A percentile compares a stretch with the other conserved stretches of the same genome.
phyloP scores from a whole-genome alignment of 441 rosid species.

The Daphne laureola region DNA sequence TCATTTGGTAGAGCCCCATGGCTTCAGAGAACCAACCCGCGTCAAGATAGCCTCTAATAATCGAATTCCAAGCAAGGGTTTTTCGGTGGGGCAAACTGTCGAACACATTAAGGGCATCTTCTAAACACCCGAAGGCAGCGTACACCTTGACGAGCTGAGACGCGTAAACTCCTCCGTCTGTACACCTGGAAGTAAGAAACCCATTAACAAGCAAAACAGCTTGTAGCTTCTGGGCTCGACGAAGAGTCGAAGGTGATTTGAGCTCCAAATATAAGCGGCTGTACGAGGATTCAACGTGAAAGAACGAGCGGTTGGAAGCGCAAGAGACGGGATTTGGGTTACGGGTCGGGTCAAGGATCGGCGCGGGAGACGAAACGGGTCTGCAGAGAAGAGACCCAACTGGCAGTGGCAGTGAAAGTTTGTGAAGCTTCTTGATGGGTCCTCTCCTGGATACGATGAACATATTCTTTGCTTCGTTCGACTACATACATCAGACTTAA shows the following conservation, averaged over 20 bases:
- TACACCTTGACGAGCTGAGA: slow-evolving; percentile 29
- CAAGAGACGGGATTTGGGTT: slow-evolving; percentile 3
- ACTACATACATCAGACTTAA: no score
- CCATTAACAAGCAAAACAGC: slow-evolving; percentile 22
- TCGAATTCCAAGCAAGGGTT: slow-evolving; percentile 31
- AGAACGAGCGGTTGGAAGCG: slow-evolving; percentile 3
- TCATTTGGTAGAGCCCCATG: slow-evolving; percentile 18
- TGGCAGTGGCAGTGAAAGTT: neutral
- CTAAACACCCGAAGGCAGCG: slow-evolving; percentile 18
- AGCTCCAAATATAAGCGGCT: slow-evolving; percentile 18
- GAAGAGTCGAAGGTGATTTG: slow-evolving; percentile 20
- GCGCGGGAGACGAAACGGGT: slow-evolving; percentile 10
- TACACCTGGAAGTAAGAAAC: slow-evolving; percentile 11
- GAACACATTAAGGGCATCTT: slow-evolving; percentile 21
- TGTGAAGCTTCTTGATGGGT: neutral
- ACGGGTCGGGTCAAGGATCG: neutral
- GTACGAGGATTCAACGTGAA: slow-evolving; percentile 6
- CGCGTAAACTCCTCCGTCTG: slow-evolving; percentile 15
- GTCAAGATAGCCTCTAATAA: slow-evolving; percentile 22
- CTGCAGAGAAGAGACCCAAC: neutral
- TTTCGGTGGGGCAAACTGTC: slow-evolving; percentile 22
- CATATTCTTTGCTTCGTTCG: no score
- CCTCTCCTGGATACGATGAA: neutral
- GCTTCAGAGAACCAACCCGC: slow-evolving; percentile 18
- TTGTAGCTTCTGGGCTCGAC: slow-evolving; percentile 21